Base-by-base conservation (phyloP, 179 eudicot species). In the Beta corolliflora region DNA sequence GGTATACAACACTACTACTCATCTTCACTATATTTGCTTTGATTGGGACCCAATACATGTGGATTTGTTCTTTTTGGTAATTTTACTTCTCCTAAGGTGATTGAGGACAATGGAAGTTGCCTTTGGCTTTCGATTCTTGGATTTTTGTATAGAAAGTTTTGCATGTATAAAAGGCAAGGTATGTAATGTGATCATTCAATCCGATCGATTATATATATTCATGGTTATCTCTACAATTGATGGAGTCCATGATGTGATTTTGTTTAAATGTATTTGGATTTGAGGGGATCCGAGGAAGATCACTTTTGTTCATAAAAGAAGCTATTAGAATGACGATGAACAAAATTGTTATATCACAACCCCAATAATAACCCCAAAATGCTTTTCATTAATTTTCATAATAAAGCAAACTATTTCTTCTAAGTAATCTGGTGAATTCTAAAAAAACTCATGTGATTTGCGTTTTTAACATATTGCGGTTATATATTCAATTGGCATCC, bases 41-140 rank as follows among this genome's bases (percentile, higher is more conserved):
- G 64, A 8, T 66, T 78, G 73, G 80, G 80, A 53, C 74, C 80
- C 80, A 31, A 67, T 53, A 52, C 80, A 78, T 53, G 80, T 78
- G 74, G 13, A 46, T 53, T 65, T 41, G 23, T 41, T 14, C 60
- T 52, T 78, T 48, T 78, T 53, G 73, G 50, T 52, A 52, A 29
- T 12, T 18, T 6, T 16, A 74, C 45, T 52, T 52, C 21, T 64
- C 58, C 44, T 19, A 0, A 44, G 25, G 8, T 45, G 41, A 54
- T 25, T 16, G 15, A n/a, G 5, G 56, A 46, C 50, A 29, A 5
- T 50, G 48, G 80, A 65, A 78, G 53, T 18, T 67, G 5, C 52
- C 48, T 66, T 50, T 67, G 80, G 80, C 50, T 52, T 78, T 78
- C 80, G 19, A 36, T 16, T 55, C 65, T 78, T 78, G 80, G 73